phyloP scores from a whole-genome alignment of 2,329 filamentous ascomycete genomes.

The Epichloe bromicola region DNA sequence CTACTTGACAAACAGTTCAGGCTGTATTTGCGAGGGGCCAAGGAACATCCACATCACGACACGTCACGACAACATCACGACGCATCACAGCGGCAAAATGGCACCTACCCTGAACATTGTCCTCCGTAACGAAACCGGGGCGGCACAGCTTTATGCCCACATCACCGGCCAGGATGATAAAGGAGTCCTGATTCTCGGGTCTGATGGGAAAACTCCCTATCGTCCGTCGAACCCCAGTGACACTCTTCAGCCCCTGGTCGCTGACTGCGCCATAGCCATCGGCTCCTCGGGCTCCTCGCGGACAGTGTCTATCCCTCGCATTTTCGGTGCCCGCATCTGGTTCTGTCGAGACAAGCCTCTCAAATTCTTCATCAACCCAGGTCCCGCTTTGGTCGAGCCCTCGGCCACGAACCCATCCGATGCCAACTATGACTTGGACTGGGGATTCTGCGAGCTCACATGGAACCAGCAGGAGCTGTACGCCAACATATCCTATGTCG shows the following conservation, averaged over 20 bases:
- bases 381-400: constrained; percentile 61
- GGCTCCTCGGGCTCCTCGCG: constrained; percentile 46
- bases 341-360: constrained; percentile 49
- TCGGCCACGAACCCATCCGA: constrained; percentile 54
- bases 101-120: constrained; percentile 38
- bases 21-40: too few species aligned
- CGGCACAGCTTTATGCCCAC: constrained; percentile 47
- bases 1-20: too few species aligned
- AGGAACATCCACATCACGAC: too few species aligned
- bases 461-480: constrained; percentile 49
- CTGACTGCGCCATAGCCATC: constrained; percentile 50
- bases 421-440: constrained; percentile 45
- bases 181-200: constrained; percentile 46
- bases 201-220: constrained; percentile 54
- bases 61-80: not conserved
- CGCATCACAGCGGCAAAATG: constrained; percentile 1
- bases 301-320: constrained; percentile 52
- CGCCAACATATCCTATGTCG: constrained; percentile 61
- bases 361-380: constrained; percentile 58
- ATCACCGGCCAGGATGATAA: constrained; percentile 52
- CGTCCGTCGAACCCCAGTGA: constrained; percentile 45
- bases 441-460: constrained; percentile 60
- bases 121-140: constrained; percentile 52
- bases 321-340: constrained; percentile 62
- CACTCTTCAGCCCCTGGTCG: constrained; percentile 36